Base-by-base conservation (phyloP, 164 flowering plant species). In the Vitis rupestris region DNA sequence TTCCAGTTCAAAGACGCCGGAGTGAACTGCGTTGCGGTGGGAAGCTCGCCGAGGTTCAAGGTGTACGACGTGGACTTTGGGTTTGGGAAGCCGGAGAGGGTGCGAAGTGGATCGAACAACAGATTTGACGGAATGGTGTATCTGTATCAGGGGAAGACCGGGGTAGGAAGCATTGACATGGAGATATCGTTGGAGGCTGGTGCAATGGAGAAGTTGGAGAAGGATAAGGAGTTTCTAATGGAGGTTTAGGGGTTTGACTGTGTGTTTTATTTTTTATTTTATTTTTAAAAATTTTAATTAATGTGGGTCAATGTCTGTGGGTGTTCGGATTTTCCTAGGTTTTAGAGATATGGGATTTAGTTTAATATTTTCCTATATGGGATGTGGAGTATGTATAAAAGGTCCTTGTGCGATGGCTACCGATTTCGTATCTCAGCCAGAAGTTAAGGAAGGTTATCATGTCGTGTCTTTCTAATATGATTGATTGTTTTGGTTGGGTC, bases 61-160 rank as follows among this genome's bases (percentile, higher is more conserved):
- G 96, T 95, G 1, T 95, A 93, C 69, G 94, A 88, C 0, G 90
- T 93, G 69, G 97, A 95, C 68, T 95, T 93, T 70, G 98, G 99
- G 66, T 95, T 70, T 67, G 99, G 98, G 4, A 69, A 68, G 65
- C 94, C 99, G 27, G 94, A 84, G 75, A 69, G 76, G 2, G 98
- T 95, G 64, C 73, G 98, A 80, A 91, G 97, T 58, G 99, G 99
- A 3, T 55, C 73, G 2, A 91, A 90, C 69, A 95, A 95, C 75
- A 78, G 90, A 83, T 93, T 93, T 58, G 99, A 93, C 59, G 99
- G 99, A 31, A 95, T 93, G 99, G 89, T 91, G 72, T 91, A 88
- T 75, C 60, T 93, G 80, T 93, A 91, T 59, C 97, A 71, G 13
- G 97, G 90, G 55, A 88, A 82, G 76, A 75, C 70, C 15, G 99